Base-by-base conservation (phyloP, 2,329 filamentous ascomycete genomes). In the Diaporthe sp. region DNA sequence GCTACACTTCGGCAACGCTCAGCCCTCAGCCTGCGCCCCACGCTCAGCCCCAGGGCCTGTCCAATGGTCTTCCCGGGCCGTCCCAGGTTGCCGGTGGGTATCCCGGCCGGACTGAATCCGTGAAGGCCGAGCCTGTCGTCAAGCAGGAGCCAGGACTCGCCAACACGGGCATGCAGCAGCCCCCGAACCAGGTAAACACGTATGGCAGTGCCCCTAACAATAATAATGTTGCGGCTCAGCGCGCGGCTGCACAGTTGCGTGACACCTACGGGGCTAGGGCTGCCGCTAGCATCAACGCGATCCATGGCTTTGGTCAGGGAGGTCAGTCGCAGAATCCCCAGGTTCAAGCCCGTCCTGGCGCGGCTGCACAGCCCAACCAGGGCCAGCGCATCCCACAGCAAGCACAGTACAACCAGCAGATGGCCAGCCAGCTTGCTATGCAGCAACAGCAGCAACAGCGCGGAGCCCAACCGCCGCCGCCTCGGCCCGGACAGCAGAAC, bases 271-370 rank as follows among this genome's bases (percentile, higher is more conserved):
- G 93, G 6, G 85, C 87, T 28, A 87, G 91, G 73, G 92, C 92
- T n/a, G 89, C 89, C 44, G 91, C 90, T 22, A 93, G 92, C 9
- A 93, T 94, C 79, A 91, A 89, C 75, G 91, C 92, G 61, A 88
- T 93, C 72, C 90, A 89, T 77, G 85, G 85, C n/a, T 76, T 49
- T 76, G 81, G 84, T 77, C 83, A 84, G 80, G 77, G 78, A 61
- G 80, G 79, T 62, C 81, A 81, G 65, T 44, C 77, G 53, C 67
- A 79, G 78, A 67, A 83, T 82, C 76, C 81, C 80, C 75, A 79
- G 83, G 74, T 76, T 74, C 51, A 78, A 74, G 37, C 79, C 77
- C 69, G 76, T 78, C 78, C 80, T 44, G 57, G 69, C 15, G 28
- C 77, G 61, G 74, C 75, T 13, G 78, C 79, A 53, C 76, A 77